These are phyloP conservation scores for Earliella scabrosa DNA, from an alignment of 1,284 basidiomycete genomes.

Conservation along the genomic window DNA sequence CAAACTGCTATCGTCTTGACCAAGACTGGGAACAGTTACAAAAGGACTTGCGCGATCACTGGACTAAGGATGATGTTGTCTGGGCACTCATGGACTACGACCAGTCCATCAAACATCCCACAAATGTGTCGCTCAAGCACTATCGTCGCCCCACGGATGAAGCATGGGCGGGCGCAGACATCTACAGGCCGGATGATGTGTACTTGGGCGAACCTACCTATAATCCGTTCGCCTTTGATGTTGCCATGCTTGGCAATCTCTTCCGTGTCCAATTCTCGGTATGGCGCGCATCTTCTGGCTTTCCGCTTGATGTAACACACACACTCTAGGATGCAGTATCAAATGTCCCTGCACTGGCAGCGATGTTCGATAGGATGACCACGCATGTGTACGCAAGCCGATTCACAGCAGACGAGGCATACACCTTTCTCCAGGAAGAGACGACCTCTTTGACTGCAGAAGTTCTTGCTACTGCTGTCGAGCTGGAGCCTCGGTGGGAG, in stretches of 20 bases:
- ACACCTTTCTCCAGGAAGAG: neutral
- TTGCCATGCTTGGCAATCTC: slow-evolving; percentile 11
- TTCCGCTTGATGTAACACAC: neutral
- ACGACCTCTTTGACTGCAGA: neutral
- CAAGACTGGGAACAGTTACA: neutral
- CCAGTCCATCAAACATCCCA: slow-evolving; percentile 6
- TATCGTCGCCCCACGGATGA: neutral
- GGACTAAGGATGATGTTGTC: neutral
- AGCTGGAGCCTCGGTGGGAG: too few relatives aligned
- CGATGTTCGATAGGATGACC: slow-evolving; percentile 13
- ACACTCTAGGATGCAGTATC: neutral
- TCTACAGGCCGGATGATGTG: slow-evolving; percentile 6
- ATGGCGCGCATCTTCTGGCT: neutral
- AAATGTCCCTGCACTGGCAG: slow-evolving; percentile 1
- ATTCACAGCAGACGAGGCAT: slow-evolving; percentile 2
- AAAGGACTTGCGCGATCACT: neutral
- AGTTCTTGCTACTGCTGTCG: too few relatives aligned
- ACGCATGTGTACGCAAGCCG: slow-evolving; percentile 2
- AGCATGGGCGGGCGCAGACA: neutral
- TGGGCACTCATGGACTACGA: slow-evolving; percentile 19
- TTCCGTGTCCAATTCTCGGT: slow-evolving; percentile 12
- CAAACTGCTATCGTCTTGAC: neutral
- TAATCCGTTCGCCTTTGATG: slow-evolving; percentile 22
- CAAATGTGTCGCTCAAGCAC: neutral
- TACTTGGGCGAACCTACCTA: slow-evolving; percentile 6